These are phyloP conservation scores for Angomonas ambiguus DNA, from an alignment of 208 protist species.

Conservation along the genomic window DNA sequence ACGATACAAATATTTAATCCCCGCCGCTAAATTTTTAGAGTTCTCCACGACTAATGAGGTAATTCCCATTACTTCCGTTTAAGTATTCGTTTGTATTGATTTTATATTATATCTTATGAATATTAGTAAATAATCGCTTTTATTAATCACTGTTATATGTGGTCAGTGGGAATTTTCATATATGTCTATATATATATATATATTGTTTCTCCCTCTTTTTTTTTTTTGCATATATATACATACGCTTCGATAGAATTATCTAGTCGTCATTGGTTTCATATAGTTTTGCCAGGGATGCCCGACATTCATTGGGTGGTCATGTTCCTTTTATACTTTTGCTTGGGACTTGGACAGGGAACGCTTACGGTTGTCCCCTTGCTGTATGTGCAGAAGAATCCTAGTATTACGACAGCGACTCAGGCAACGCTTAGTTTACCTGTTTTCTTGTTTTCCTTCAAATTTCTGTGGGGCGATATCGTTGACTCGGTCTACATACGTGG, in stretches of 20 bases:
- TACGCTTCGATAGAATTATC: too few relatives aligned
- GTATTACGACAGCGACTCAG: conserved; percentile 7
- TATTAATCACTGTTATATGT: too few relatives aligned
- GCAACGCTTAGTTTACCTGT: conserved; percentile 28
- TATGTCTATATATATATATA: too few relatives aligned
- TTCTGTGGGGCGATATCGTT: conserved; percentile 43
- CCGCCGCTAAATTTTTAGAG: background rate
- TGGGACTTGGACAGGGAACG: conserved; percentile 15
- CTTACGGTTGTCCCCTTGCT: conserved; percentile 13
- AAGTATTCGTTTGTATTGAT: too few relatives aligned
- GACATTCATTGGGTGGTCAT: conserved; percentile 19
- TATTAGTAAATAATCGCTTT: too few relatives aligned
- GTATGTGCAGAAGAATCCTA: conserved; percentile 11
- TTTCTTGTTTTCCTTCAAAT: conserved; percentile 42
- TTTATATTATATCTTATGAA: too few relatives aligned
- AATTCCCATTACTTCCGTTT: background rate
- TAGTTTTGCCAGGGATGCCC: background rate
- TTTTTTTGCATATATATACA: conserved; percentile 20
- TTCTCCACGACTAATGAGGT: background rate
- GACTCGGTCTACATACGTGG: conserved; percentile 23
- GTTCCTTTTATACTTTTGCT: conserved; percentile 15
- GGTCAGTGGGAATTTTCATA: too few relatives aligned
- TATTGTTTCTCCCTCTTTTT: conserved; percentile 16
- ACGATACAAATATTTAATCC: conserved; percentile 15
- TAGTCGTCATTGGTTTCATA: too few relatives aligned